Evolutionary conservation across 192 early-diverging fungal species (phyloP).

Genomic region (Lobosporangium transversale): DNA sequence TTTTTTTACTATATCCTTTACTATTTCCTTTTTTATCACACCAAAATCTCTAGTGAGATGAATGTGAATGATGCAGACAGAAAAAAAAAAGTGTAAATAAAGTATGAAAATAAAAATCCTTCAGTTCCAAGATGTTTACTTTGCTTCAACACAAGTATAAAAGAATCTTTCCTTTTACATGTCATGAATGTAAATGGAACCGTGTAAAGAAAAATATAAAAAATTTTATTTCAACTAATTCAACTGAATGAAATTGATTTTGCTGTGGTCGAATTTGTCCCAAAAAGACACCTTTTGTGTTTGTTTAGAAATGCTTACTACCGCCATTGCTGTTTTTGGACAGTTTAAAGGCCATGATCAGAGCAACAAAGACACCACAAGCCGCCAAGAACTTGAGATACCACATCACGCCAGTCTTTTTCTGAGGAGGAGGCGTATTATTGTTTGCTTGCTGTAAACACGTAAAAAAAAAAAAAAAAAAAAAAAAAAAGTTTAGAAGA

Average conservation of each 20-base stretch:
- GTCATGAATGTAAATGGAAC: no score
- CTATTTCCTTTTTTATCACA: not conserved
- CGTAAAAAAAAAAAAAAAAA: not conserved
- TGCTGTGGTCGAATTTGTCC: no score
- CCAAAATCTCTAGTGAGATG: not conserved
- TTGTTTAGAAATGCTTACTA: slow-evolving; percentile 45
- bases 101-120: not conserved
- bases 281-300: no score
- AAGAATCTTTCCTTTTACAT: no score
- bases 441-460: slow-evolving; percentile 29
- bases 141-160: no score
- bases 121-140: slow-evolving; percentile 1
- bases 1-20: slow-evolving; percentile 1
- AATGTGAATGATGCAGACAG: no score
- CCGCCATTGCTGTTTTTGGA: slow-evolving; percentile 32
- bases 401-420: slow-evolving; percentile 51
- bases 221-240: no score
- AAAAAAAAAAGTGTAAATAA: not conserved
- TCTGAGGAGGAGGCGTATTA: slow-evolving; percentile 41
- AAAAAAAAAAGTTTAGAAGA: not conserved
- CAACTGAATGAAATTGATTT: no score
- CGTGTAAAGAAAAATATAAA: no score
- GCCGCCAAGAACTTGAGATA: slow-evolving; percentile 49
- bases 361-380: slow-evolving; percentile 43
- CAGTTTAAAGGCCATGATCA: slow-evolving; percentile 50